A percentile compares a stretch with the other conserved stretches of the same genome.
These are phyloP conservation scores for Melanopsichium pennsylvanicum DNA, from an alignment of 1,284 basidiomycete genomes.

Conservation along the genomic window DNA sequence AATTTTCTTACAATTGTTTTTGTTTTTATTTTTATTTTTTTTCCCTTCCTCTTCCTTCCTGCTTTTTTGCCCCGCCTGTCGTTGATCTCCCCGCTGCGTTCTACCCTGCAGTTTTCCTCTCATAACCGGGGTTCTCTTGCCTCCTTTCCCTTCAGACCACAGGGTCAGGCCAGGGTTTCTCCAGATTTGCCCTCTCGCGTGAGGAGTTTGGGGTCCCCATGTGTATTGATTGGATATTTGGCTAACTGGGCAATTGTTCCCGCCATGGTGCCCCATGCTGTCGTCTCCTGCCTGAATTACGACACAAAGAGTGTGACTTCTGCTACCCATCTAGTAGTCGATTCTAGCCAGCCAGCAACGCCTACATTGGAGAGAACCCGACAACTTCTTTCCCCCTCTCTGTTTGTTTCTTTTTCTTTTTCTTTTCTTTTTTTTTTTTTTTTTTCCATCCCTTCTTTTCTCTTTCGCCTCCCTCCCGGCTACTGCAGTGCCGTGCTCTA, in stretches of 20 bases:
- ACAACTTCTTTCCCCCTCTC: neutral
- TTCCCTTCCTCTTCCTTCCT: neutral
- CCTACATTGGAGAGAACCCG: no score
- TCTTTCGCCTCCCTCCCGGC: neutral
- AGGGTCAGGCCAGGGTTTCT: constrained; percentile 5
- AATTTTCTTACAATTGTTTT: neutral
- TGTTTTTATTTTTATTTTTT: no score
- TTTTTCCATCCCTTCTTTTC: constrained; percentile 1
- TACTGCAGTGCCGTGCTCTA: no score
- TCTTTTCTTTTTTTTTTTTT: neutral
- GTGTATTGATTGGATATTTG: constrained; percentile 35
- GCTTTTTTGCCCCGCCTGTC: constrained; percentile 3
- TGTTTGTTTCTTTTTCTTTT: neutral
- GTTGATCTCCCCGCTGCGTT: neutral
- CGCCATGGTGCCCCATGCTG: no score
- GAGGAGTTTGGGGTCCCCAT: constrained; percentile 23
- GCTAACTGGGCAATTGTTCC: neutral
- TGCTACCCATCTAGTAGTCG: no score
- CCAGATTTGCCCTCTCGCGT: constrained; percentile 15
- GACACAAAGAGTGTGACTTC: no score
- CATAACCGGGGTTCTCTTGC: neutral
- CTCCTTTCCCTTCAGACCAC: no score
- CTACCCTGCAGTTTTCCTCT: constrained; percentile 7
- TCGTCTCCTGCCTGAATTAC: neutral
- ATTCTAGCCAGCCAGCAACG: no score